Conservation (phyloP, 176 grass and related monocot species). For the Cenchrus purpureus region DNA sequence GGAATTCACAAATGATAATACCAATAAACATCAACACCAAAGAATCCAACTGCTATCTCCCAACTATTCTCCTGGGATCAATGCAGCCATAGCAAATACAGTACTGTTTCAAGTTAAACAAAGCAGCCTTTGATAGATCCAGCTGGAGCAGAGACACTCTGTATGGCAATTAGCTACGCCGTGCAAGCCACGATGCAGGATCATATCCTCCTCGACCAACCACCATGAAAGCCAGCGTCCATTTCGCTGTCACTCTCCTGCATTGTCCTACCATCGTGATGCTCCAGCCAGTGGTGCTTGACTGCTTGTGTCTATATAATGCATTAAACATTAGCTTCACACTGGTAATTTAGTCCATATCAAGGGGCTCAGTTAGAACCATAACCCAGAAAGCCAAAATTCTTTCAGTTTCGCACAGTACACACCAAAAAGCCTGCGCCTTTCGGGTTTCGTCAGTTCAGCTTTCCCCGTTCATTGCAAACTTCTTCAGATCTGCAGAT, state of each 20-base stretch:
- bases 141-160: conserved; percentile 39
- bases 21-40: neutral
- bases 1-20: conserved; percentile 21
- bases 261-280: conserved; percentile 34
- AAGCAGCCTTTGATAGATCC: conserved; percentile 15
- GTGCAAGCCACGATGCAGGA: conserved; percentile 39
- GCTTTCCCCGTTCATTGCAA: conserved; percentile 29
- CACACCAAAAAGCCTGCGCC: neutral
- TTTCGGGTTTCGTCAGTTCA: conserved; percentile 12
- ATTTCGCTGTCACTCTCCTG: conserved; percentile 51
- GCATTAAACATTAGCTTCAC: conserved; percentile 30
- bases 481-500: conserved; percentile 13
- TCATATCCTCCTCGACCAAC: conserved; percentile 37
- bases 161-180: conserved; percentile 36
- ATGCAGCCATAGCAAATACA: conserved; percentile 12
- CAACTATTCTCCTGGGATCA: conserved; percentile 18
- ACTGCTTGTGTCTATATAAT: conserved; percentile 27
- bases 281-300: neutral
- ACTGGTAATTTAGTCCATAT: conserved; percentile 22
- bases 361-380: conserved; percentile 26
- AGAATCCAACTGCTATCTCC: conserved; percentile 30
- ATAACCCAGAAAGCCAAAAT: conserved; percentile 14
- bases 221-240: conserved; percentile 43
- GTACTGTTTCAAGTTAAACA: neutral
- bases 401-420: conserved; percentile 7